Evolutionary conservation across 164 flowering plant genomes (phyloP).

Genomic region (Magnolia officinalis): DNA sequence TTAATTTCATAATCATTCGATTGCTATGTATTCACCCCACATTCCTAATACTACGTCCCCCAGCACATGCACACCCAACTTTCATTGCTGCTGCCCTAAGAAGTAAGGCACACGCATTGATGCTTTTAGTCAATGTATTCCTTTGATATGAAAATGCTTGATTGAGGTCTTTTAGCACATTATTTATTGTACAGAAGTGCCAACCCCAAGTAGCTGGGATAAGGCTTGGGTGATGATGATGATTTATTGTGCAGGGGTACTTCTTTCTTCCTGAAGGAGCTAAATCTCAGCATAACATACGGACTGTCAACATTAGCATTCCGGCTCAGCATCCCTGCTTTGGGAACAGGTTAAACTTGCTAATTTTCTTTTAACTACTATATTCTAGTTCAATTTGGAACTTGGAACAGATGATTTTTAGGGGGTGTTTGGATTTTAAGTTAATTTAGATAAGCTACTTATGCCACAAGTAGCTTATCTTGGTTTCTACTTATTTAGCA

Average conservation of each 20-base stretch:
- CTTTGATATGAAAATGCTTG: neutral
- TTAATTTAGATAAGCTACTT: too few relatives aligned
- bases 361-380: slow-evolving; percentile 7
- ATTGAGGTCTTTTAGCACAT: neutral
- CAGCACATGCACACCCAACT: neutral
- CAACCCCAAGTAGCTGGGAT: too few relatives aligned
- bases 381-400: neutral
- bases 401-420: neutral
- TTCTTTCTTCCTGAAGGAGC: slow-evolving; percentile 88
- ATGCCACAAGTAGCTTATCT: too few relatives aligned
- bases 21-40: neutral
- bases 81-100: neutral
- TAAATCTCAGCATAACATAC: slow-evolving; percentile 64
- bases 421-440: too few relatives aligned
- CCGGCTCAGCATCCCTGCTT: slow-evolving; percentile 89
- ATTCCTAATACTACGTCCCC: neutral
- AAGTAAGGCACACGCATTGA: neutral
- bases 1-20: neutral
- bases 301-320: slow-evolving; percentile 74
- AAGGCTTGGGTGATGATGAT: too few relatives aligned
- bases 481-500: too few relatives aligned
- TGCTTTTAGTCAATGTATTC: neutral
- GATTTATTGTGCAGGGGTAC: slow-evolving; percentile 57
- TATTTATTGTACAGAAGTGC: neutral
- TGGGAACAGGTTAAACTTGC: slow-evolving; percentile 73